Evolutionary conservation across 2,329 filamentous ascomycete genomes (phyloP).

Genomic region (Pseudocercospora pini-densiflorae): DNA sequence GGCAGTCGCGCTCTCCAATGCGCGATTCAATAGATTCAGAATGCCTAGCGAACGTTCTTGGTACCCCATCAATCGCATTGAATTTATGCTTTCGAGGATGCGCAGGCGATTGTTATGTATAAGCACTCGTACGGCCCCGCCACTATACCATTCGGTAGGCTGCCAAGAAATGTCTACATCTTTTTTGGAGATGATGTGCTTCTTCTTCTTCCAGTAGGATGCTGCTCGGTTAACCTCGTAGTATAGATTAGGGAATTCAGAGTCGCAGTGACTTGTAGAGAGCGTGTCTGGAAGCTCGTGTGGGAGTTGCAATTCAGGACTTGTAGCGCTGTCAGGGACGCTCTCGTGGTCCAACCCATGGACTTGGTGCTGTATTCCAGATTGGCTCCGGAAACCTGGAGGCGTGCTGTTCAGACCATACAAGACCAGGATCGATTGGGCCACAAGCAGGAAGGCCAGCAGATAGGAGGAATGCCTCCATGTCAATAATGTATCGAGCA

Average conservation of each 20-base stretch:
- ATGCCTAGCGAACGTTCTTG: constrained; percentile 39
- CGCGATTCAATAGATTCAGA: constrained; percentile 51
- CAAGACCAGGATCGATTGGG: background rate
- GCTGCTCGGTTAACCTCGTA: constrained; percentile 36
- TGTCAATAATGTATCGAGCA: background rate
- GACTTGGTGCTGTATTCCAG: background rate
- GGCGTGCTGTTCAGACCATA: background rate
- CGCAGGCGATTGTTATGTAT: constrained; percentile 36
- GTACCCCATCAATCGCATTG: constrained; percentile 27
- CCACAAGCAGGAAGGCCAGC: background rate
- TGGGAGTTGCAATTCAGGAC: background rate
- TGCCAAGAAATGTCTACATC: constrained; percentile 25
- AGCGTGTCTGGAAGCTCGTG: background rate
- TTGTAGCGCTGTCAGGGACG: background rate
- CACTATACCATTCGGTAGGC: constrained; percentile 10
- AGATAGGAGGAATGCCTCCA: background rate
- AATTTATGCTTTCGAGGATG: constrained; percentile 29
- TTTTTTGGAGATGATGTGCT: constrained; percentile 25
- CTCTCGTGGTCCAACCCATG: background rate
- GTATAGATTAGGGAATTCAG: constrained; percentile 36
- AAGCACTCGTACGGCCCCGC: constrained; percentile 30
- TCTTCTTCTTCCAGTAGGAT: constrained; percentile 26
- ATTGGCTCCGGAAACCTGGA: background rate
- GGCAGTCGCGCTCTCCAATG: constrained; percentile 43
- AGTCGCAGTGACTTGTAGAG: constrained; percentile 28